Evolutionary conservation across 352 stramenopile species (phyloP).

Genomic region (Pythium phragmitis): DNA sequence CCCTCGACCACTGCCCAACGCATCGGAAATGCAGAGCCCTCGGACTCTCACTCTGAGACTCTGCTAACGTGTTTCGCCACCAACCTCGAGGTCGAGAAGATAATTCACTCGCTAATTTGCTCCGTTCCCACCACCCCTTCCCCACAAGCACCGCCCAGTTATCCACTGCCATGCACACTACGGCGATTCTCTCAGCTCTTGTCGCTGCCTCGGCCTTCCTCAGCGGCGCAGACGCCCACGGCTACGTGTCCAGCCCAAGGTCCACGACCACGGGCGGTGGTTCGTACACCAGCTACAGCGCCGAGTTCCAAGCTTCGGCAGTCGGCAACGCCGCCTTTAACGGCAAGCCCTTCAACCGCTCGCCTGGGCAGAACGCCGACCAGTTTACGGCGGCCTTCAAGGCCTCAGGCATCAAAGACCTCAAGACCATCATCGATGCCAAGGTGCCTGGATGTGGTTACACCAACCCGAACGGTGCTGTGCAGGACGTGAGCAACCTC

Average conservation of each 20-base stretch:
- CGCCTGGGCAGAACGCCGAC: constrained; percentile 17
- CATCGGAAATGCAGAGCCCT: neutral
- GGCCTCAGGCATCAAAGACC: constrained; percentile 2
- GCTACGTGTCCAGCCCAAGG: constrained; percentile 30
- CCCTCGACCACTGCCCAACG: too few species aligned
- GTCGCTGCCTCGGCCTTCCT: constrained; percentile 3
- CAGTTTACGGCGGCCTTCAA: constrained; percentile 11
- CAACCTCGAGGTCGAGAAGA: too few species aligned
- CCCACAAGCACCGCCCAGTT: too few species aligned
- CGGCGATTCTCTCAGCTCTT: neutral
- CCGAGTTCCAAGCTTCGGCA: constrained; percentile 27
- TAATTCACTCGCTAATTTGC: too few species aligned
- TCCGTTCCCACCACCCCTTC: too few species aligned
- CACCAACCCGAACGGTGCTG: constrained; percentile 27
- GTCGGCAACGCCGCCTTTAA: constrained; percentile 32
- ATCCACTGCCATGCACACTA: too few species aligned
- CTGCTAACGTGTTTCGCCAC: too few species aligned
- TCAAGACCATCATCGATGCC: constrained; percentile 9
- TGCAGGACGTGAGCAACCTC: constrained; percentile 22
- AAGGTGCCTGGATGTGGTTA: constrained; percentile 6
- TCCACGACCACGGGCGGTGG: constrained; percentile 25
- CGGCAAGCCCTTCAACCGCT: constrained; percentile 31
- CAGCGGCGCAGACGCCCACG: constrained; percentile 21
- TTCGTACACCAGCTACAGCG: constrained; percentile 31
- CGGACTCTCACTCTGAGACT: too few species aligned